Conservation (phyloP, 768 basidiomycete species). For the Dioszegia hungarica region DNA sequence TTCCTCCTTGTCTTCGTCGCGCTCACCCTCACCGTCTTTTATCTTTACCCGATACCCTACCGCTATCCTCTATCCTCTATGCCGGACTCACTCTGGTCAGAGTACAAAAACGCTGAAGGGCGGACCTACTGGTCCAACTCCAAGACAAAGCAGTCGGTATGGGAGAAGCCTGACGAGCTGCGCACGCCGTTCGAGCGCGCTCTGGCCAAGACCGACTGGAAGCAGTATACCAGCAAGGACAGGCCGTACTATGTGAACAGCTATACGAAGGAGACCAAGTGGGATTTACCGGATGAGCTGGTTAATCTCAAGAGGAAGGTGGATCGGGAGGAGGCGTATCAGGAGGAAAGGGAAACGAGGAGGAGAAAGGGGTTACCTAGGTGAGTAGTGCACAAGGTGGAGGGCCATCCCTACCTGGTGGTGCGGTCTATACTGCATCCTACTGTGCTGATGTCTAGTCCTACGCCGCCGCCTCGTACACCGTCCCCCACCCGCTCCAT, state of each 20-base stretch:
- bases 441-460: conserved; percentile 15
- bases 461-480: conserved; percentile 16
- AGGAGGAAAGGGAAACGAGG: conserved; percentile 54
- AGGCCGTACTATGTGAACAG: conserved; percentile 60
- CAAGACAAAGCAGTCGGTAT: conserved; percentile 79
- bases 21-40: not conserved
- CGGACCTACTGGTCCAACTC: conserved; percentile 98
- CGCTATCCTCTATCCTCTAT: no score
- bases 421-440: not conserved
- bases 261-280: conserved; percentile 78
- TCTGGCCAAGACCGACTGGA: conserved; percentile 87
- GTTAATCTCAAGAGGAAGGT: conserved; percentile 76
- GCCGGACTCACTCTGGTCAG: conserved; percentile 43
- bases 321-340: conserved; percentile 50
- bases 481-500: conserved; percentile 22
- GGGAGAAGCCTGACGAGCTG: conserved; percentile 96
- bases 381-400: conserved; percentile 25
- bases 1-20: not conserved
- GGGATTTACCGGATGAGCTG: conserved; percentile 95
- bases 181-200: conserved; percentile 88
- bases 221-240: conserved; percentile 89
- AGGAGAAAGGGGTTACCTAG: conserved; percentile 52
- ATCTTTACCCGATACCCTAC: not conserved
- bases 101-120: conserved; percentile 92
- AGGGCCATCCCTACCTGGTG: no score